phyloP scores from a whole-genome alignment of 352 stramenopile species.

The Globisporangium paroecandrum region DNA sequence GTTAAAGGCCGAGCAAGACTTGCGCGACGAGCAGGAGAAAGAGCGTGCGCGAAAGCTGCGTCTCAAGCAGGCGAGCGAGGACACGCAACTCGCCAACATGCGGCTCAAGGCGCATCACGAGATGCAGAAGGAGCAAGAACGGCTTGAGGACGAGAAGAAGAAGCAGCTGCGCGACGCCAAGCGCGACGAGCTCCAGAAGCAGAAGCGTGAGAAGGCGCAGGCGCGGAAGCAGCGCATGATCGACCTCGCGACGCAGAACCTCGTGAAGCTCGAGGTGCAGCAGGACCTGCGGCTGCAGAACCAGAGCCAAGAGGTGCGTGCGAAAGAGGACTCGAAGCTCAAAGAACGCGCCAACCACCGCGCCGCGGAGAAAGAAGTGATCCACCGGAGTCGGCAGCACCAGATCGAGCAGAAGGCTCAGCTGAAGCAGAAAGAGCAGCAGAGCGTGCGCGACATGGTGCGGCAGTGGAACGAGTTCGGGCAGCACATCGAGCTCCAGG shows the following conservation, averaged over 20 bases:
- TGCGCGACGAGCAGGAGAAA: slow-evolving; percentile 49
- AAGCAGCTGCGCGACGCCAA: slow-evolving; percentile 63
- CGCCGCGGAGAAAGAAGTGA: slow-evolving; percentile 59
- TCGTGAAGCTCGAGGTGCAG: slow-evolving; percentile 64
- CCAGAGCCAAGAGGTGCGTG: slow-evolving; percentile 66
- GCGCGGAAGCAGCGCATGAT: slow-evolving; percentile 83
- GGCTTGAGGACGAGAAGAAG: slow-evolving; percentile 62
- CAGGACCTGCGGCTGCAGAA: slow-evolving; percentile 58
- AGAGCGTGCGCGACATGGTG: slow-evolving; percentile 46
- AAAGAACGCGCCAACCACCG: slow-evolving; percentile 55
- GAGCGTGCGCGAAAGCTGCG: slow-evolving; percentile 39
- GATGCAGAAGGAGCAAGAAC: slow-evolving; percentile 53
- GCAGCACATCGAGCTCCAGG: slow-evolving; percentile 47
- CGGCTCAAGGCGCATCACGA: slow-evolving; percentile 58
- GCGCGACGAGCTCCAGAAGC: slow-evolving; percentile 49
- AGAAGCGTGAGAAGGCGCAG: slow-evolving; percentile 57
- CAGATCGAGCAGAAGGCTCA: slow-evolving; percentile 57
- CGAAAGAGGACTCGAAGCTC: slow-evolving; percentile 67
- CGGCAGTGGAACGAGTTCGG: slow-evolving; percentile 72
- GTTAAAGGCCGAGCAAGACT: slow-evolving; percentile 54
- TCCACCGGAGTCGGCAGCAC: slow-evolving; percentile 47
- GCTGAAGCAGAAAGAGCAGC: slow-evolving; percentile 31
- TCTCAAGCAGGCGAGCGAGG: slow-evolving; percentile 49
- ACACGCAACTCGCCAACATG: slow-evolving; percentile 67
- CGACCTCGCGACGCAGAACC: slow-evolving; percentile 67